Evolutionary conservation across 176 grass and related monocot species (phyloP), one percentile per base, ranked within the genome.

Genomic region (Chrysopogon serrulatus): DNA sequence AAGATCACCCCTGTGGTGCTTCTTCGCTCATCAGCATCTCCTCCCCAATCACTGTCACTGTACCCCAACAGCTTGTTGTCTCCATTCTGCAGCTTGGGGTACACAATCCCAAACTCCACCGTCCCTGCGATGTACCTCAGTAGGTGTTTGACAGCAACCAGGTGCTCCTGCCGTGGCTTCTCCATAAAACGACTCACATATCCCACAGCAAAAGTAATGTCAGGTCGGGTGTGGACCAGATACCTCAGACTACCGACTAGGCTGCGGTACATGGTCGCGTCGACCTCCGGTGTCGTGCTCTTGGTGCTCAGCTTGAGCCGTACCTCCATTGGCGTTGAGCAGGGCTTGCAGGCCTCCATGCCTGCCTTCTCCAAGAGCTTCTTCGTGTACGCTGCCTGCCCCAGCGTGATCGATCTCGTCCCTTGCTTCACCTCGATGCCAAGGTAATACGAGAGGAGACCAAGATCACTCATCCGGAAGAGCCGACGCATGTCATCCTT

Each of bases 71-170:
- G 39, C 39, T 40, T 5, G 7, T 5, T 8, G 39, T 40, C 7
- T 40, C 39, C 39, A 5, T 40, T 8, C 9, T 40, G 39, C 7
- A 2, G 47, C 47, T 49, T 49, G 47, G 47, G 2, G 4, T 49
- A 49, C 17, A 5, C 1, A 0, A 49, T 3, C 0, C 47, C 4
- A 2, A 6, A 19, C 4, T 6, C 2, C 1, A 17, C 0, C 1
- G 47, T 49, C 10, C 17, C 47, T 5, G 17, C 47, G 16, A 49
- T n/a, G 53, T 57, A 57, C 17, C 23, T 2, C 23, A 57, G 8
- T 8, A 57, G 10, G 8, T n/a, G 19, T 23, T 57, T 24, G 23
- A 57, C 23, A 8, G 23, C 23, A 4, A 8, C 23, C 0, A 10
- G 23, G 8, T 57, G 53, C 23, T 57, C 53, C 0, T 57, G 53